These are phyloP conservation scores for Cutaneotrichosporon sp. DNA, from an alignment of 1,284 basidiomycete species.

Conservation along the genomic window DNA sequence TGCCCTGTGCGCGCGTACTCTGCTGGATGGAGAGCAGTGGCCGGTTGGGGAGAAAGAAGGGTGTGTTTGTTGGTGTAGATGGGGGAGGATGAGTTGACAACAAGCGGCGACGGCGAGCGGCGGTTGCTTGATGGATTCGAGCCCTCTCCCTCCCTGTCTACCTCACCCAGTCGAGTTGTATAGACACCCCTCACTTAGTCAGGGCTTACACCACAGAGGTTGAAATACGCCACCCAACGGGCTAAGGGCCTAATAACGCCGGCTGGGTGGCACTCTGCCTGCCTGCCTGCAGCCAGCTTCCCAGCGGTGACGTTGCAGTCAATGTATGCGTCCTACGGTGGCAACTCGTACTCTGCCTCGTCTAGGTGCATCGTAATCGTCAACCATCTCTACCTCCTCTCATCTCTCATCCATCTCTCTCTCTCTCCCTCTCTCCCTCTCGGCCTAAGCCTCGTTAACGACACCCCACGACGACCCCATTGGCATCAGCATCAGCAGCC, in stretches of 20 bases:
- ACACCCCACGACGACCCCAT: slow-evolving; percentile 2
- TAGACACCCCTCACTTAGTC: background rate
- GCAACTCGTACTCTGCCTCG: background rate
- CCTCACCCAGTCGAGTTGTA: too few relatives aligned
- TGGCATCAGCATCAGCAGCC: background rate
- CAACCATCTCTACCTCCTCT: background rate
- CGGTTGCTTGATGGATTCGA: background rate
- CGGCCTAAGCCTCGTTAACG: background rate
- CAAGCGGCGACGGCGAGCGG: background rate
- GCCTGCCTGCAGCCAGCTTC: too few relatives aligned
- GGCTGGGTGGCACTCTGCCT: background rate
- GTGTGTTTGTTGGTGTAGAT: slow-evolving; percentile 1
- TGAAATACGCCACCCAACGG: too few relatives aligned
- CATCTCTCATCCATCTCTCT: background rate
- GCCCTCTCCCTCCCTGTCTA: background rate
- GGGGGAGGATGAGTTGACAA: slow-evolving; percentile 5
- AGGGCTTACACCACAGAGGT: too few relatives aligned
- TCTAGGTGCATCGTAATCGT: background rate
- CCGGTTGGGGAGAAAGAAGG: background rate
- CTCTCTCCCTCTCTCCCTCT: background rate
- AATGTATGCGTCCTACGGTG: background rate
- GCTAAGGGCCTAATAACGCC: background rate
- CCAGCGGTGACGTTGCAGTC: background rate
- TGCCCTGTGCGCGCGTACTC: slow-evolving; percentile 9
- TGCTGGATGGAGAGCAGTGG: slow-evolving; percentile 9